Conservation (phyloP, 75 land plant species). For the Sequoia sempervirens region DNA sequence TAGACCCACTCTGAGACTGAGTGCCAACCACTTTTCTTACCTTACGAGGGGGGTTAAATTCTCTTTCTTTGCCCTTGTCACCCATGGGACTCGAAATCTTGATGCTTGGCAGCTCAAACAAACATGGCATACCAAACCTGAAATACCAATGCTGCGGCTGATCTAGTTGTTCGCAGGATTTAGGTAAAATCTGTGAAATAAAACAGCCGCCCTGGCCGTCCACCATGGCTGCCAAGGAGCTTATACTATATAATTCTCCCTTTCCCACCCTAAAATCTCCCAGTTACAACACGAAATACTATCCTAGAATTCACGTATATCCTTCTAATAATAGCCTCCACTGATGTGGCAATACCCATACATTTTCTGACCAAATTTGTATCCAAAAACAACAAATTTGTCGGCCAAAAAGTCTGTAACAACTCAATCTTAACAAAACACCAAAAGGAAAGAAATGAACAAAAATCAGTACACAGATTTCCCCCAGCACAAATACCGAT, state of each 20-base stretch:
- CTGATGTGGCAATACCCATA: background rate
- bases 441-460: background rate
- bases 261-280: background rate
- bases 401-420: background rate
- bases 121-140: slow-evolving; percentile 17
- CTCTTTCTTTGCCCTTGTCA: slow-evolving; percentile 7
- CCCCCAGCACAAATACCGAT: too few species aligned
- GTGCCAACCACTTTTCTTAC: background rate
- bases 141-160: background rate
- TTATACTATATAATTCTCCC: background rate
- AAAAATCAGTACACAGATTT: background rate
- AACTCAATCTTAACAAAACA: background rate
- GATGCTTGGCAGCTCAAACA: slow-evolving; percentile 13
- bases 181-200: slow-evolving; percentile 25
- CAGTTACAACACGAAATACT: background rate
- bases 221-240: slow-evolving; percentile 25
- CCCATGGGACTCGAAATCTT: background rate
- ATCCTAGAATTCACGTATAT: background rate
- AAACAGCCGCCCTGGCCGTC: slow-evolving; percentile 38
- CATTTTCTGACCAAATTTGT: slow-evolving; percentile 1
- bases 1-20: background rate
- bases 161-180: slow-evolving; percentile 18
- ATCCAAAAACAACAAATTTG: slow-evolving; percentile 6
- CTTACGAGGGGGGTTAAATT: background rate
- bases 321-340: background rate